These are phyloP conservation scores for Amoebophrya sp. DNA, from an alignment of 169 alveolate genomes.

Conservation along the genomic window DNA sequence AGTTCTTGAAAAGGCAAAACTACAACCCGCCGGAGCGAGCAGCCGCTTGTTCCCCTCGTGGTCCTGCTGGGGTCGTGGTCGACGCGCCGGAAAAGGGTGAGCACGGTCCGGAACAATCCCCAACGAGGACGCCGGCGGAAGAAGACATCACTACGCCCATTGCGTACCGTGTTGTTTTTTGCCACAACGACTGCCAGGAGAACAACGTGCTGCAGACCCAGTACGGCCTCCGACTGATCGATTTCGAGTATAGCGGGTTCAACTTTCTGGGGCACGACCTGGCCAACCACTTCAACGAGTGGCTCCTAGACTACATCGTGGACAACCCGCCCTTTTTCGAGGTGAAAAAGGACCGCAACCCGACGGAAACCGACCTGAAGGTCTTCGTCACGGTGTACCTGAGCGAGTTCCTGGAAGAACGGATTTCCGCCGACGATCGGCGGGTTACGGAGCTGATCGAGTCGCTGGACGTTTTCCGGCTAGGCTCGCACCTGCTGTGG, in stretches of 20 bases:
- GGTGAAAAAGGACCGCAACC: not conserved
- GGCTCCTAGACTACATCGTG: conserved; percentile 23
- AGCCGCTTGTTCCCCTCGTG: too few relatives aligned
- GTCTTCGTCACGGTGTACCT: conserved; percentile 32
- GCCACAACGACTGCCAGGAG: conserved; percentile 28
- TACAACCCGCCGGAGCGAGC: too few relatives aligned
- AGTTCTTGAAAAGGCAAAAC: too few relatives aligned
- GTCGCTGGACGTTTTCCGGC: conserved; percentile 13
- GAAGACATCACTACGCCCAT: too few relatives aligned
- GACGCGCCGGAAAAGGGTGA: too few relatives aligned
- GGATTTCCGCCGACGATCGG: not conserved
- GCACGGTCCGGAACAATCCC: too few relatives aligned
- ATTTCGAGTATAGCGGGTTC: conserved; percentile 32
- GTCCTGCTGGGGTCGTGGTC: too few relatives aligned
- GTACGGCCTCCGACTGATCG: conserved; percentile 31
- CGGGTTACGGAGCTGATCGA: conserved; percentile 13
- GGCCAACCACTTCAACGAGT: conserved; percentile 36
- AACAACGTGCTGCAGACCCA: conserved; percentile 34
- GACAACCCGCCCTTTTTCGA: not conserved
- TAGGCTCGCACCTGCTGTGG: conserved; percentile 37
- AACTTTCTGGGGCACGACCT: conserved; percentile 35
- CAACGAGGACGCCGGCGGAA: too few relatives aligned
- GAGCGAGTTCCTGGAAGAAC: conserved; percentile 10
- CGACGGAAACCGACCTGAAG: not conserved
- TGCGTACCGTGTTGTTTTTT: not conserved